phyloP scores from a whole-genome alignment of 495 filamentous ascomycete genomes.

The Tuber umbilicatum region DNA sequence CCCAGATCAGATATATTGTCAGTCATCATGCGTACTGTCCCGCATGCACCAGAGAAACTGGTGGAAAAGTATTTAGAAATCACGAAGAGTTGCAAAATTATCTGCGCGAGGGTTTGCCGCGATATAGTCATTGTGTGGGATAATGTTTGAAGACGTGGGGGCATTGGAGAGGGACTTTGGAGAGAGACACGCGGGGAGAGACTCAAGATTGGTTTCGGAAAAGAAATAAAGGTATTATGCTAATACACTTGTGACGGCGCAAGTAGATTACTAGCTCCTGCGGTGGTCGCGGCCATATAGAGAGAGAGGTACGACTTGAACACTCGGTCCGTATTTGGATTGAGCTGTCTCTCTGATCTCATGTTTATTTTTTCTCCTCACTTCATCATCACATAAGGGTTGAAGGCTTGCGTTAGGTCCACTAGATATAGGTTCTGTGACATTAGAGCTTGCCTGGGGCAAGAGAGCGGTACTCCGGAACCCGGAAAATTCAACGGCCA shows the following conservation, averaged over 20 bases:
- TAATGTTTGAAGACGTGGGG: slow-evolving; percentile 23
- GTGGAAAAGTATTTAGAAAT: slow-evolving; percentile 20
- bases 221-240: neutral
- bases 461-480: neutral
- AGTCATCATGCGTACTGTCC: slow-evolving; percentile 22
- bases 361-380: neutral
- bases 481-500: too few species aligned
- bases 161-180: slow-evolving; percentile 24
- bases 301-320: neutral
- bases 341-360: neutral
- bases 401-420: too few species aligned
- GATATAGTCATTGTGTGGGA: slow-evolving; percentile 27
- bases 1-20: slow-evolving; percentile 20
- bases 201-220: neutral
- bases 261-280: neutral
- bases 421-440: too few species aligned
- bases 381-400: neutral
- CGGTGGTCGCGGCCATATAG: too few species aligned
- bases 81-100: slow-evolving; percentile 22
- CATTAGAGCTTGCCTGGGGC: neutral
- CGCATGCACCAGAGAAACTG: slow-evolving; percentile 19
- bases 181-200: slow-evolving; percentile 13
- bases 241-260: neutral
- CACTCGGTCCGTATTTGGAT: neutral
- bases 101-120: slow-evolving; percentile 11